Evolutionary conservation across 208 protist species (phyloP).

Genomic region (Sergeia podlipaevii): DNA sequence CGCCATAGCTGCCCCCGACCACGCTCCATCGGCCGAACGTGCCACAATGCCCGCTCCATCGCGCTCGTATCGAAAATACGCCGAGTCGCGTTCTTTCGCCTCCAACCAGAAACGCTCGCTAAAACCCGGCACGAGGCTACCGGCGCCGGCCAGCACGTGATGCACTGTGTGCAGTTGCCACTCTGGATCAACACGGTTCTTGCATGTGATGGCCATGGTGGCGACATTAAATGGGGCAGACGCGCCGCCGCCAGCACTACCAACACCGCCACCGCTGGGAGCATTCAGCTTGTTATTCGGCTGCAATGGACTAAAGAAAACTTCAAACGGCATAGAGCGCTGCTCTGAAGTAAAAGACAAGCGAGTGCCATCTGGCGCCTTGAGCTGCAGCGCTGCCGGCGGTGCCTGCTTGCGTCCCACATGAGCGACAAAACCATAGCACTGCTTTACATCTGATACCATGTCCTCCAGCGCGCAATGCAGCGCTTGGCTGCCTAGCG

Average conservation of each 20-base stretch:
- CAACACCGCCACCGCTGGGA: not conserved
- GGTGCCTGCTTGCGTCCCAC: constrained; percentile 11
- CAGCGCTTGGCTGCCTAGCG: constrained; percentile 17
- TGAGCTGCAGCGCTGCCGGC: constrained; percentile 3
- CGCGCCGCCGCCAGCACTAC: constrained; percentile 3
- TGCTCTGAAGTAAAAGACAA: constrained; percentile 24
- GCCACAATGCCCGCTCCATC: constrained; percentile 35
- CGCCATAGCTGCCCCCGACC: constrained; percentile 72
- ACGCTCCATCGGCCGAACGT: constrained; percentile 43
- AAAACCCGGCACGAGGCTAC: constrained; percentile 38
- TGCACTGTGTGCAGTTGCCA: constrained; percentile 64
- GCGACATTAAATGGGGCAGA: constrained; percentile 18
- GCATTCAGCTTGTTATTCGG: not conserved
- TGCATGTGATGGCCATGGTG: constrained; percentile 43
- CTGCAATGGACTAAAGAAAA: constrained; percentile 67
- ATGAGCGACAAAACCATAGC: constrained; percentile 19
- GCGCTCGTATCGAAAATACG: constrained; percentile 73
- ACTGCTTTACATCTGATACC: constrained; percentile 34
- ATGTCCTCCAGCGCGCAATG: constrained; percentile 16
- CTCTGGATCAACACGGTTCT: constrained; percentile 60
- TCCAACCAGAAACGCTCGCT: constrained; percentile 52
- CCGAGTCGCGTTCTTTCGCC: constrained; percentile 53
- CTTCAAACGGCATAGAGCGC: constrained; percentile 41
- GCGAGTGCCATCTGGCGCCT: constrained; percentile 41
- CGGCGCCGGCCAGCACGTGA: constrained; percentile 66